Evolutionary conservation across 2,329 filamentous ascomycete species (phyloP).

Genomic region (Alternaria dauci): DNA sequence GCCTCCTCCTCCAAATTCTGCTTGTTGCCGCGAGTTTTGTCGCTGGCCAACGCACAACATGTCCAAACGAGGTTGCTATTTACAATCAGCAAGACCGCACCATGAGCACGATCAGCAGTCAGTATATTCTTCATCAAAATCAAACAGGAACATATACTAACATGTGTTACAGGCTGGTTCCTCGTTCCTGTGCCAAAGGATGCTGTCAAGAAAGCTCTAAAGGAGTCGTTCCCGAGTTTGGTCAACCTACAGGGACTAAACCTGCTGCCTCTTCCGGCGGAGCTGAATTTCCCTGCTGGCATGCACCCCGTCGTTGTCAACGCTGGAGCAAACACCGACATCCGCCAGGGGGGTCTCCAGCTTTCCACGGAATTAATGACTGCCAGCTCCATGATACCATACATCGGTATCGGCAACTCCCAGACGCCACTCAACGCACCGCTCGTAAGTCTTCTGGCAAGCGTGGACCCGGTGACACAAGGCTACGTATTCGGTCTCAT

Average conservation of each 20-base stretch:
- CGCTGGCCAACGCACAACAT: slow-evolving; percentile 6
- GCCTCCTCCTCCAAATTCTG: slow-evolving; percentile 2
- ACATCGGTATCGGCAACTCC: slow-evolving; percentile 4
- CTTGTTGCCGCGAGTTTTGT: slow-evolving; percentile 8
- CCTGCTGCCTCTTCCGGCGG: slow-evolving; percentile 2
- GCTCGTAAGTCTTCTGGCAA: slow-evolving; percentile 10
- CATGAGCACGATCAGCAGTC: slow-evolving; percentile 16
- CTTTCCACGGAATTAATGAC: slow-evolving; percentile 10
- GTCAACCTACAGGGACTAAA: slow-evolving; percentile 9
- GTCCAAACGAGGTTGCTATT: slow-evolving; percentile 19
- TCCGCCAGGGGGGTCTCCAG: slow-evolving; percentile 13
- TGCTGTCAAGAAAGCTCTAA: slow-evolving; percentile 13
- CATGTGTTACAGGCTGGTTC: slow-evolving; percentile 9
- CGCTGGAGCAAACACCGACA: slow-evolving; percentile 7
- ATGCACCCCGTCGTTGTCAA: slow-evolving; percentile 18
- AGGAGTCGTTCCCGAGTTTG: slow-evolving; percentile 8
- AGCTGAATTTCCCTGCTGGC: slow-evolving; percentile 2
- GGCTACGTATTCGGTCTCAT: slow-evolving; percentile 8
- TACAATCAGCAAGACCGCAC: slow-evolving; percentile 18
- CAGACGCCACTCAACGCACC: slow-evolving; percentile 15
- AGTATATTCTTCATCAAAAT: background rate
- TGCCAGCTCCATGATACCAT: slow-evolving; percentile 13
- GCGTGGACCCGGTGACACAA: slow-evolving; percentile 7
- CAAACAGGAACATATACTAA: background rate
- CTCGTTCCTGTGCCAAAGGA: slow-evolving; percentile 13